Conservation (phyloP, 1,284 basidiomycete genomes). For the Puccinia horiana region DNA sequence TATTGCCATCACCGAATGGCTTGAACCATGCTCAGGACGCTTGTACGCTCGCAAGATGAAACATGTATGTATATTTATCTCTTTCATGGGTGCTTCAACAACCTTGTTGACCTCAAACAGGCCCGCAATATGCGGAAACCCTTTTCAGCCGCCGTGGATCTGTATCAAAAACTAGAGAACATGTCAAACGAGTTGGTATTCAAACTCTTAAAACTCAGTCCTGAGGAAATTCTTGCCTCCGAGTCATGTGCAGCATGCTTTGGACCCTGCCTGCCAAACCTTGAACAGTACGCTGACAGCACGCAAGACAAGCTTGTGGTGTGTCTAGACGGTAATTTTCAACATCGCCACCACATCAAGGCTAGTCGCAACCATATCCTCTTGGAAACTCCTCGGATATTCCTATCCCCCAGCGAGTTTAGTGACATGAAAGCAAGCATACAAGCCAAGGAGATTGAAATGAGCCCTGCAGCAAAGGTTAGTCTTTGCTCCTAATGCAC, state of each 20-base stretch:
- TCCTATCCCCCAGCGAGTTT: neutral
- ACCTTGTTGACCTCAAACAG: neutral
- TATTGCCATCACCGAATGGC: neutral
- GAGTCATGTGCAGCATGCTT: neutral
- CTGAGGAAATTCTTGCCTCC: neutral
- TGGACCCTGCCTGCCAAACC: neutral
- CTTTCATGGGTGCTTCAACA: neutral
- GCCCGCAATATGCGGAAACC: neutral
- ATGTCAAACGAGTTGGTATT: neutral
- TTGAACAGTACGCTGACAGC: neutral
- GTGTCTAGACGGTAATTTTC: constrained; percentile 14
- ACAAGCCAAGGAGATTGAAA: too few species aligned
- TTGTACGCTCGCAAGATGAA: neutral
- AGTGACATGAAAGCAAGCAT: neutral
- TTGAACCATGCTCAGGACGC: neutral
- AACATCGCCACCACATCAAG: constrained; percentile 6
- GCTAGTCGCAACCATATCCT: neutral
- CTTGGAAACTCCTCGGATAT: neutral
- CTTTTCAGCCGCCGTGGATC: neutral
- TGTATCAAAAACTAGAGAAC: neutral
- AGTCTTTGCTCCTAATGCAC: too few species aligned
- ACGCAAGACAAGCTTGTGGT: neutral
- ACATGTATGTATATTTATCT: neutral
- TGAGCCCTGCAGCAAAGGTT: too few species aligned
- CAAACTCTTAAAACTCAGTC: neutral